Conservation (phyloP, 1,139 yeast species). For the Suhomyces chickasaworum region DNA sequence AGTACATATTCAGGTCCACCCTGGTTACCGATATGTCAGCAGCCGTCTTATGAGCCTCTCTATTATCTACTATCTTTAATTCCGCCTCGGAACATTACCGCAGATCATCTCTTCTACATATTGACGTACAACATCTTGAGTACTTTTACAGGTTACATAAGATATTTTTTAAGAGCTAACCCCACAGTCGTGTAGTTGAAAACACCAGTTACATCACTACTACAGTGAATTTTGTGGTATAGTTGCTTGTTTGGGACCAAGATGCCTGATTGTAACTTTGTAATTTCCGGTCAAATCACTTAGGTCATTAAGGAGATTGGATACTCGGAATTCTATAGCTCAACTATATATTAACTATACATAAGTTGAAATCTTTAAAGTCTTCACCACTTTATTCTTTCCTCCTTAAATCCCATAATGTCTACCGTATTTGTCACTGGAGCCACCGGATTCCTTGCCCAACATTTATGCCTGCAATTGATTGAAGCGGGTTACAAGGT, state of each 20-base stretch:
- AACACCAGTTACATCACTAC: not conserved
- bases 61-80: not conserved
- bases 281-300: not conserved
- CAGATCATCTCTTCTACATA: not conserved
- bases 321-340: no score
- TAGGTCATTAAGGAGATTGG: no score
- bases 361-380: no score
- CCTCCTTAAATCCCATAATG: not conserved
- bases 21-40: not conserved
- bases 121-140: not conserved
- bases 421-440: slow-evolving; percentile 35
- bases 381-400: no score
- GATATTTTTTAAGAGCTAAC: not conserved
- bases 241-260: not conserved
- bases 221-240: not conserved
- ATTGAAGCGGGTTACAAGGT: slow-evolving; percentile 49
- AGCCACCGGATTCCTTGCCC: slow-evolving; percentile 45
- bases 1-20: no score
- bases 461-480: slow-evolving; percentile 19
- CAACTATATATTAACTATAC: no score
- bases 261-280: not conserved
- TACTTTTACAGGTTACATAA: not conserved
- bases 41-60: not conserved
- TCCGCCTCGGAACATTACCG: not conserved
- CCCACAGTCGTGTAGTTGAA: not conserved